These are phyloP conservation scores for Elsinoe arachidis DNA, from an alignment of 2,329 filamentous ascomycete species.

Conservation along the genomic window DNA sequence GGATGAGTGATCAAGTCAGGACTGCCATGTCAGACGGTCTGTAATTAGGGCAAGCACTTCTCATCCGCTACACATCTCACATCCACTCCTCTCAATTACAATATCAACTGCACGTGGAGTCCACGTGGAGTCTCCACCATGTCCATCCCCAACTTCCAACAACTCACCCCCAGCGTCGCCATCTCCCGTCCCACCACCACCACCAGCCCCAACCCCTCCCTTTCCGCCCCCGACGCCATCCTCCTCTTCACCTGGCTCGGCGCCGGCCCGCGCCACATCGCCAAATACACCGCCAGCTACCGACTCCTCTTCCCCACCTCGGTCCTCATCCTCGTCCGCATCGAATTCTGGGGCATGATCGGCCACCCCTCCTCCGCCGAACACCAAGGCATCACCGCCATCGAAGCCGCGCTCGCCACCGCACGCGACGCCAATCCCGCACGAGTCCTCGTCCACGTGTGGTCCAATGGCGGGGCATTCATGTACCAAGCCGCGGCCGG, in stretches of 20 bases:
- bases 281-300: slow-evolving; percentile 44
- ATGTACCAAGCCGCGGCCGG: slow-evolving; percentile 2
- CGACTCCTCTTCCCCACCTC: slow-evolving; percentile 39
- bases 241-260: slow-evolving; percentile 45
- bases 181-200: background rate
- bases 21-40: too few species aligned
- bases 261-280: slow-evolving; percentile 42
- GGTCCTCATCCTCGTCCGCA: slow-evolving; percentile 39
- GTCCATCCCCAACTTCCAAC: background rate
- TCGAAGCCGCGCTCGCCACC: slow-evolving; percentile 25
- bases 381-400: slow-evolving; percentile 24
- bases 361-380: background rate
- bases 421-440: slow-evolving; percentile 22
- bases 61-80: too few species aligned
- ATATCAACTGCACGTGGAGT: too few species aligned
- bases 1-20: slow-evolving; percentile 4
- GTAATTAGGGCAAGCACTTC: too few species aligned
- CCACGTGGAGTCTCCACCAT: background rate
- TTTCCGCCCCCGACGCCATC: slow-evolving; percentile 36
- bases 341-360: slow-evolving; percentile 31
- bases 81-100: too few species aligned
- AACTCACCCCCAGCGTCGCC: background rate
- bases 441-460: background rate
- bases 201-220: background rate
- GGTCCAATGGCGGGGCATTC: slow-evolving; percentile 13